Percentiles rank a stretch among this genome's conserved stretches.
These are phyloP conservation scores for Thozetella sp. DNA, from an alignment of 495 filamentous ascomycete species.

Conservation along the genomic window DNA sequence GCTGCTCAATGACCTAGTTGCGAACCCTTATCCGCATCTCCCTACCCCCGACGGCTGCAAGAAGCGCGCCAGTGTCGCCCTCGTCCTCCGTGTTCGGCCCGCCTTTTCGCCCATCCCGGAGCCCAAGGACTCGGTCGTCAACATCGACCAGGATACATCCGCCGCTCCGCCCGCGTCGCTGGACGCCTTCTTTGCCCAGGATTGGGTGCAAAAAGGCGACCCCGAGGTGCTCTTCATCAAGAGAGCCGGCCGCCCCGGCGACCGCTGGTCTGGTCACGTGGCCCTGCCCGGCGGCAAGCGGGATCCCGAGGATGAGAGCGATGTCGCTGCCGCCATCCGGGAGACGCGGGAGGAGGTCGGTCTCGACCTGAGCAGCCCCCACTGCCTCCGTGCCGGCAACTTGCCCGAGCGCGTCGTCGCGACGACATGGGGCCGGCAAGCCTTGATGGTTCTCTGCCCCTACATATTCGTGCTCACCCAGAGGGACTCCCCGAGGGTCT, in stretches of 20 bases:
- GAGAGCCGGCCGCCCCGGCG: not conserved
- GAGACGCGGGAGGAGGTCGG: constrained; percentile 1
- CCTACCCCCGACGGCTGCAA: not conserved
- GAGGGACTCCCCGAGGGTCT: not conserved
- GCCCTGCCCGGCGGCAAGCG: not conserved
- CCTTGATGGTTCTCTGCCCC: not conserved
- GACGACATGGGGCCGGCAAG: not conserved
- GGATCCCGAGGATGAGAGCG: not conserved
- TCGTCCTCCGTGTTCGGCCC: not conserved
- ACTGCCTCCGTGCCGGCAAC: constrained; percentile 1
- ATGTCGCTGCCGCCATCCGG: constrained; percentile 1
- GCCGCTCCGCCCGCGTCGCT: not conserved
- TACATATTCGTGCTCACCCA: not conserved
- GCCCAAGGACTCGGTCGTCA: not conserved
- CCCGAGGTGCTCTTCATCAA: constrained; percentile 1
- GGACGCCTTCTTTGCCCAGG: not conserved
- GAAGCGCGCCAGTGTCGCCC: constrained; percentile 1
- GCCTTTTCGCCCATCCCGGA: not conserved
- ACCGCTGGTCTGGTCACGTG: not conserved
- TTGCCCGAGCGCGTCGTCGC: not conserved
- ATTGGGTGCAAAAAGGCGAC: not conserved
- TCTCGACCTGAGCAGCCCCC: not conserved
- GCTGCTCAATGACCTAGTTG: not conserved
- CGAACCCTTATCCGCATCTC: not conserved
- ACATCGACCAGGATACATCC: not conserved